Evolutionary conservation across 1,139 yeast genomes (phyloP), one percentile per base, ranked within the genome.

Genomic region (Geotrichum bryndzae): DNA sequence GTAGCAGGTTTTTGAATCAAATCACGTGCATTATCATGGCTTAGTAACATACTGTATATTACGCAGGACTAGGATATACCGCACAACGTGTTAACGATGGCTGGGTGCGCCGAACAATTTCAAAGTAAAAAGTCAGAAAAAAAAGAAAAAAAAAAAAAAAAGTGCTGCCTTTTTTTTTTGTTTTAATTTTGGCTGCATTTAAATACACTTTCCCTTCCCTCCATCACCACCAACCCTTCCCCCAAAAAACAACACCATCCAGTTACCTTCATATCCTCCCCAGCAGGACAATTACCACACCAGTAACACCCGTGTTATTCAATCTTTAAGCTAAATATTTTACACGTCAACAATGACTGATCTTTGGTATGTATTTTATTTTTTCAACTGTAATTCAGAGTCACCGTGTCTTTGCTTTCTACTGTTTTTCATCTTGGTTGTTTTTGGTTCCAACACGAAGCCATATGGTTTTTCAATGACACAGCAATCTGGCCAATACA

Each of bases 341-440:
- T 41, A 41, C 18, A 41, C 48, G 48, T n/a, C 10, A 41, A 58
- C 48, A 59, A 63, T 63, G 65, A 53, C 65, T 51, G 65, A 63
- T 54, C 65, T 63, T 58, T 63, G 65, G 65, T 63, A 59, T 15
- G 65, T 60, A 15, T 23, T 25, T 1, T 46, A 15, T 18, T 38
- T 25, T 31, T 45, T 29, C 5, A 23, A 2, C 38, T 51, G 13
- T 13, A 15, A n/a, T 25, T 8, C 18, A 51, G 15, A 51, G 23
- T 25, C 22, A 31, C 29, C 6, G 6, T 52, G 33, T 18, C 5
- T 48, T 10, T 23, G 15, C 27, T 25, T 11, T 50, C 15, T 50
- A n/a, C 23, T 22, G 27, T 25, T 50, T 48, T 22, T 45, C 50
- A 45, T n/a, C 6, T 25, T 50, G 27, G n/a, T 50, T 23, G 52